Base-by-base conservation (phyloP, 345 rosid genomes). In the Rhizophora mangle region DNA sequence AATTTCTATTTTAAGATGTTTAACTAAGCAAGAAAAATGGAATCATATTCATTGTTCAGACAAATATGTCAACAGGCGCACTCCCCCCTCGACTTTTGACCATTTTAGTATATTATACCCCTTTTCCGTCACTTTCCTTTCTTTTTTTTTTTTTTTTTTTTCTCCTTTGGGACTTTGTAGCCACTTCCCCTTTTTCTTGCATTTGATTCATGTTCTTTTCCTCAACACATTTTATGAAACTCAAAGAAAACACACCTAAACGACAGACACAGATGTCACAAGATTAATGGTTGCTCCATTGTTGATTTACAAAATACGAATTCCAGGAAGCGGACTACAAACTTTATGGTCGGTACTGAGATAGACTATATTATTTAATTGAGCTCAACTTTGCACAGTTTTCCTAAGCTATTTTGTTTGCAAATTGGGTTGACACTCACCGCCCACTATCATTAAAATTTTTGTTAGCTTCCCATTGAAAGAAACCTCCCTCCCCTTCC, bases 281-380 rank as follows among this genome's bases (percentile, higher is more conserved):
- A 60, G 16, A 22, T 46, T 31, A 75, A 66, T 69, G 85, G 74
- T 3, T 64, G 8, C 11, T 51, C 3, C 60, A 43, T 67, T 67
- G 21, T 63, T 70, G 59, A 58, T 62, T 30, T 30, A 10, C 53
- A 57, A 46, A 15, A 22, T 30, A 57, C 11, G 6, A 1, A 46
- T 18, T 27, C 71, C 8, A 56, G 72, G 64, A 62, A 61, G 64
- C 60, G 58, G 52, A 63, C 77, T 58, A 68, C 73, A 64, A 72
- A 70, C 83, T 79, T 81, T 64, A 21, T 74, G 83, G 82, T 13
- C 76, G 83, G 81, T 31, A 30, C 9, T 37, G 30, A 56, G 16
- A 19, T 10, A 24, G 30, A 56, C 43, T 22, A 71, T 72, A 64
- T 76, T 26, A 69, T 63, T 36, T 36, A 31, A 53, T 37, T 24